Conservation (phyloP, 805 yeast genomes). For the Candida verbasci region DNA sequence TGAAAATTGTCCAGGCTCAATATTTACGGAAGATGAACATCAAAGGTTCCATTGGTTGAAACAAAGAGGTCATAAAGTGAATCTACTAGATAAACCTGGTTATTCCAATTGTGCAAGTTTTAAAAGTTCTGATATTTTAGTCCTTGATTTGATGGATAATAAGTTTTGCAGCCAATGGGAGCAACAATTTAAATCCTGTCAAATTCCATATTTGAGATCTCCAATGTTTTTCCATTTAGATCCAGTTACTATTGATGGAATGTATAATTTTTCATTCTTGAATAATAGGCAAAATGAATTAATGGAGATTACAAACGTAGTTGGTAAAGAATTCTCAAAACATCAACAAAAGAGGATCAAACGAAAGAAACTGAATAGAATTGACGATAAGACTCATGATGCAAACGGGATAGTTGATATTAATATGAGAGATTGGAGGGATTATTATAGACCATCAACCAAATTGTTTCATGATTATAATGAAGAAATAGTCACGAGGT, state of each 20-base stretch:
- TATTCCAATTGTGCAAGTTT: slow-evolving; percentile 9
- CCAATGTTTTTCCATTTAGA: slow-evolving; percentile 49
- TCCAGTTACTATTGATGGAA: slow-evolving; percentile 40
- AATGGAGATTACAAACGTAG: slow-evolving; percentile 39
- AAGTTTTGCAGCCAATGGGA: slow-evolving; percentile 41
- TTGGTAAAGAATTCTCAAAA: slow-evolving; percentile 41
- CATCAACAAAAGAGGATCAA: slow-evolving; percentile 33
- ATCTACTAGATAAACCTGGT: slow-evolving; percentile 15
- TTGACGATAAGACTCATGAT: slow-evolving; percentile 16
- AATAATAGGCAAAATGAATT: slow-evolving; percentile 30
- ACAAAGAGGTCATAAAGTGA: slow-evolving; percentile 26
- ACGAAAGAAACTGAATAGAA: slow-evolving; percentile 10
- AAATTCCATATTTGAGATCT: slow-evolving; percentile 38
- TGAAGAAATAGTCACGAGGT: slow-evolving; percentile 26
- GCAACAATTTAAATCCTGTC: slow-evolving; percentile 37
- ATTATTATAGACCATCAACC: slow-evolving; percentile 42
- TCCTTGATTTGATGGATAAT: slow-evolving; percentile 30
- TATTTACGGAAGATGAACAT: slow-evolving; percentile 44
- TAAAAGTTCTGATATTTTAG: slow-evolving; percentile 27
- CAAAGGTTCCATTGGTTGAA: slow-evolving; percentile 44
- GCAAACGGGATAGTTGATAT: slow-evolving; percentile 34
- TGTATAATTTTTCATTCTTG: slow-evolving; percentile 36
- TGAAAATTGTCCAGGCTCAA: slow-evolving; percentile 39
- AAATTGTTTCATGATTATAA: slow-evolving; percentile 37
- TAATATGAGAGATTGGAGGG: slow-evolving; percentile 41